A percentile compares a stretch with the other conserved stretches of the same genome.
Evolutionary conservation across 768 basidiomycete genomes (phyloP).

Genomic region (Aureoboletus auriporus): DNA sequence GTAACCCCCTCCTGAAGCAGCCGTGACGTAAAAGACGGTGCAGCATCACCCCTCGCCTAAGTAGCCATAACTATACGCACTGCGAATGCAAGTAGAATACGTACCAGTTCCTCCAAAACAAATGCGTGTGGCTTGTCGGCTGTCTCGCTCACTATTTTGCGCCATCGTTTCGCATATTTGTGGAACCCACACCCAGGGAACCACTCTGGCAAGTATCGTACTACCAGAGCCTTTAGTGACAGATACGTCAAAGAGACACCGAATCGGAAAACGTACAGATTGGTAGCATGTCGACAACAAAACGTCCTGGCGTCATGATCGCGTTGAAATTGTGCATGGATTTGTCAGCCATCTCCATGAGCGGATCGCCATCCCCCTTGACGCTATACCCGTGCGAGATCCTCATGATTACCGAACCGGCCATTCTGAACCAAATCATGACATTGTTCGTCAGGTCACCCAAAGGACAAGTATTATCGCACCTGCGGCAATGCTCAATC

Average conservation of each 20-base stretch:
- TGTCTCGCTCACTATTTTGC: conserved; percentile 1
- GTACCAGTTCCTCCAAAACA: conserved; percentile 13
- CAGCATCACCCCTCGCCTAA: conserved; percentile 9
- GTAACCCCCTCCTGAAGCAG: conserved; percentile 7
- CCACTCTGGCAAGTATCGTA: conserved; percentile 19
- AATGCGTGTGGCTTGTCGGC: conserved; percentile 1
- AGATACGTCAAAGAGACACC: no score
- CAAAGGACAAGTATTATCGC: not conserved
- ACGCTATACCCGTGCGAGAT: conserved; percentile 32
- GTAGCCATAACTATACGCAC: no score
- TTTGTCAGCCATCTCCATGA: conserved; percentile 25
- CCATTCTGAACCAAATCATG: conserved; percentile 22
- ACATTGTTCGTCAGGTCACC: not conserved
- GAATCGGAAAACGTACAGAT: conserved; percentile 1
- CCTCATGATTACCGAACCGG: not conserved
- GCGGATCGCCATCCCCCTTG: conserved; percentile 28
- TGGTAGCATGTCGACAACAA: conserved; percentile 7
- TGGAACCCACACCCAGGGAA: conserved; percentile 19
- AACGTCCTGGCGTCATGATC: conserved; percentile 5
- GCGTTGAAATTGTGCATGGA: conserved; percentile 14
- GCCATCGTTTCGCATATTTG: conserved; percentile 6
- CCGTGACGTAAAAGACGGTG: conserved; percentile 11
- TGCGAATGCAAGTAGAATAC: not conserved
- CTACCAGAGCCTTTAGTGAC: not conserved
- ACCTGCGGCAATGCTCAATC: conserved; percentile 6